Conservation (phyloP, 192 early-diverging fungal species). For the Phycomyces nitens region DNA sequence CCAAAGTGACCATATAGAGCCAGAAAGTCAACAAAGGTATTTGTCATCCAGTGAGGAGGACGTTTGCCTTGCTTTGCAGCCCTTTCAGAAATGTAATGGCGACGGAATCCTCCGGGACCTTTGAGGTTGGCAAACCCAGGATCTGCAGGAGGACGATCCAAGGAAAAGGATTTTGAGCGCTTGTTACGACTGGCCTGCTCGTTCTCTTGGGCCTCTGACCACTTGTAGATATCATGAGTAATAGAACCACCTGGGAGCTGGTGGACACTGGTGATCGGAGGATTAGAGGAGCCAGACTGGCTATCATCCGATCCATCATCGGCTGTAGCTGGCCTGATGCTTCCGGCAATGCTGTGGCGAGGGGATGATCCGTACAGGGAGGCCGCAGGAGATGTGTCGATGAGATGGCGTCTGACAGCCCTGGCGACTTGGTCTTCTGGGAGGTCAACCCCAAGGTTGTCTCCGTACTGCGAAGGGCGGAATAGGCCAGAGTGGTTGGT, state of each 20-base stretch:
- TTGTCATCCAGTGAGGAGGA: slow-evolving; percentile 76
- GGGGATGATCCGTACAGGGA: slow-evolving; percentile 1
- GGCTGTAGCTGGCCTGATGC: neutral
- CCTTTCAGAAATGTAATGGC: slow-evolving; percentile 78
- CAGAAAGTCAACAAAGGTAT: slow-evolving; percentile 93
- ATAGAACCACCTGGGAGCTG: slow-evolving; percentile 71
- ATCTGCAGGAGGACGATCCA: slow-evolving; percentile 46
- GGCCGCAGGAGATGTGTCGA: slow-evolving; percentile 18
- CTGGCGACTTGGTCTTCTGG: slow-evolving; percentile 32
- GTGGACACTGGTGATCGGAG: slow-evolving; percentile 19
- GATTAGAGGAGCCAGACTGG: neutral
- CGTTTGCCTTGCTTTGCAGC: slow-evolving; percentile 66
- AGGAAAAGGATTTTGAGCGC: slow-evolving; percentile 47
- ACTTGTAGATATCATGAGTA: slow-evolving; percentile 88
- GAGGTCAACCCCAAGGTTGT: slow-evolving; percentile 26
- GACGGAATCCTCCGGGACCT: slow-evolving; percentile 85
- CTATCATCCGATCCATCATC: neutral
- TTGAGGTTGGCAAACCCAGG: slow-evolving; percentile 46
- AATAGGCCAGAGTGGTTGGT: slow-evolving; percentile 14
- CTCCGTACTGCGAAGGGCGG: slow-evolving; percentile 17
- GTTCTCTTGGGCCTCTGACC: slow-evolving; percentile 69
- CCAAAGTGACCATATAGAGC: slow-evolving; percentile 92
- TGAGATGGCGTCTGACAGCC: slow-evolving; percentile 33
- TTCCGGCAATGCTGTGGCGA: neutral
- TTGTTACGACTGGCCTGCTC: slow-evolving; percentile 28